phyloP scores from a whole-genome alignment of 2,329 filamentous ascomycete genomes.

The Aspergillus oerlinghausenensis region DNA sequence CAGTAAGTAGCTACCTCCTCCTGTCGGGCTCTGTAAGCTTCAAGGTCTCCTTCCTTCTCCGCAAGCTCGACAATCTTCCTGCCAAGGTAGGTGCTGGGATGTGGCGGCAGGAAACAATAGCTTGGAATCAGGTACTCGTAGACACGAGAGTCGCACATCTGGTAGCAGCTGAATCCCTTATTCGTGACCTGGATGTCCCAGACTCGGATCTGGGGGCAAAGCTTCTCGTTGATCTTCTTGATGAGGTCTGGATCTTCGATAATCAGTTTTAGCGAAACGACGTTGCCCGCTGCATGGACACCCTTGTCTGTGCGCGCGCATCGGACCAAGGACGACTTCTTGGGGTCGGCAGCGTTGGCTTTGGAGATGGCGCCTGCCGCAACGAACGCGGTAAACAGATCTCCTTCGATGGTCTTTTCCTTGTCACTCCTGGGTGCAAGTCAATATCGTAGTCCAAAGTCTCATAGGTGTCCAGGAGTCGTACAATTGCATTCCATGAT shows the following conservation, averaged over 20 bases:
- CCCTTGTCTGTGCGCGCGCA: conserved; percentile 97
- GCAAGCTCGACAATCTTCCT: conserved; percentile 76
- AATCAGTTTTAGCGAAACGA: conserved; percentile 92
- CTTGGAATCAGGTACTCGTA: conserved; percentile 97
- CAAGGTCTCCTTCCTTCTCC: conserved; percentile 66
- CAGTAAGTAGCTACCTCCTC: conserved; percentile 78
- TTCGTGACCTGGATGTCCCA: conserved; percentile 91
- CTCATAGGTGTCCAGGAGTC: conserved; percentile 5
- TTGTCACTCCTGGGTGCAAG: conserved; percentile 42
- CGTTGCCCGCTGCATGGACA: conserved; percentile 91
- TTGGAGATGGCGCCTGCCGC: conserved; percentile 91
- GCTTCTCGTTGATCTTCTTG: conserved; percentile 79
- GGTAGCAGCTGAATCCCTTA: conserved; percentile 90
- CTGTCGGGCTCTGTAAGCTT: conserved; percentile 64
- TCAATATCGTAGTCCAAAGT: conserved; percentile 2
- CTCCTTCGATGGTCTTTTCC: conserved; percentile 92
- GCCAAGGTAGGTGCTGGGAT: conserved; percentile 80
- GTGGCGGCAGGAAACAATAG: conserved; percentile 86
- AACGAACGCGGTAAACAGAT: conserved; percentile 89
- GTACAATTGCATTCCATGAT: conserved; percentile 91
- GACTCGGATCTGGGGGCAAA: conserved; percentile 84
- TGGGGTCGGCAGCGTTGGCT: conserved; percentile 92
- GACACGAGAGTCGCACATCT: conserved; percentile 88
- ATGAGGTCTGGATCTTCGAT: conserved; percentile 86
- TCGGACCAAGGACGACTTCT: conserved; percentile 89